phyloP scores from a whole-genome alignment of 805 yeast genomes.

The Kluyveromyces siamensis region DNA sequence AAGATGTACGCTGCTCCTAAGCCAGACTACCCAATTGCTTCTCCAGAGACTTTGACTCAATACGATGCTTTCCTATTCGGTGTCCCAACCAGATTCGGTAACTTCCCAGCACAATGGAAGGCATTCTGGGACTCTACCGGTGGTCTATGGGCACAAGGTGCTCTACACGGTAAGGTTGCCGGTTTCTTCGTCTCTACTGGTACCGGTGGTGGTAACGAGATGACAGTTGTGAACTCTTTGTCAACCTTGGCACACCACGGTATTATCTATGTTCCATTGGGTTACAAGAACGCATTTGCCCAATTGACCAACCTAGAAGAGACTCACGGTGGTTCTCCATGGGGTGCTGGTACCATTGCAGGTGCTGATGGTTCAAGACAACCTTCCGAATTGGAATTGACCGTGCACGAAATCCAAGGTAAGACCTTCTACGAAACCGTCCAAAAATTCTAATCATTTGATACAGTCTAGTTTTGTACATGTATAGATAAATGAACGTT shows the following conservation, averaged over 20 bases:
- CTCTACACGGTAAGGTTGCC: constrained; percentile 63
- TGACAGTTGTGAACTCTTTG: constrained; percentile 54
- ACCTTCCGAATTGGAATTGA: constrained; percentile 55
- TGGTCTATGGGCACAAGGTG: constrained; percentile 69
- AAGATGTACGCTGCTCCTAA: constrained; percentile 56
- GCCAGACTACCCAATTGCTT: constrained; percentile 56
- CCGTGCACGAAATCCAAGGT: constrained; percentile 62
- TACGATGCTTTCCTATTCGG: constrained; percentile 84
- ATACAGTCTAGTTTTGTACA: no score
- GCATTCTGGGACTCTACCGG: constrained; percentile 75
- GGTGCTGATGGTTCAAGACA: constrained; percentile 70
- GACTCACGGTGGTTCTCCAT: constrained; percentile 73
- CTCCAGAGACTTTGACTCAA: constrained; percentile 44
- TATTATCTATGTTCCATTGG: constrained; percentile 70
- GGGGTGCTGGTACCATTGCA: constrained; percentile 81
- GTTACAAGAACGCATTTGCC: constrained; percentile 50
- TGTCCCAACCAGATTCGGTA: constrained; percentile 80
- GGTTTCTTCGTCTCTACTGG: constrained; percentile 70
- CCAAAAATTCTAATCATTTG: constrained; percentile 13
- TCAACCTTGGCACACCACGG: constrained; percentile 73
- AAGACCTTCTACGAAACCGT: constrained; percentile 45
- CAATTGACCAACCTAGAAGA: constrained; percentile 48
- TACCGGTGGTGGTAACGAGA: constrained; percentile 81
- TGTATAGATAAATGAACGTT: no score
- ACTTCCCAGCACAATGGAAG: constrained; percentile 68